Percentiles rank a stretch among this genome's conserved stretches.
phyloP scores from a whole-genome alignment of 805 yeast species.

The Cyberlindnera mississippiensis region DNA sequence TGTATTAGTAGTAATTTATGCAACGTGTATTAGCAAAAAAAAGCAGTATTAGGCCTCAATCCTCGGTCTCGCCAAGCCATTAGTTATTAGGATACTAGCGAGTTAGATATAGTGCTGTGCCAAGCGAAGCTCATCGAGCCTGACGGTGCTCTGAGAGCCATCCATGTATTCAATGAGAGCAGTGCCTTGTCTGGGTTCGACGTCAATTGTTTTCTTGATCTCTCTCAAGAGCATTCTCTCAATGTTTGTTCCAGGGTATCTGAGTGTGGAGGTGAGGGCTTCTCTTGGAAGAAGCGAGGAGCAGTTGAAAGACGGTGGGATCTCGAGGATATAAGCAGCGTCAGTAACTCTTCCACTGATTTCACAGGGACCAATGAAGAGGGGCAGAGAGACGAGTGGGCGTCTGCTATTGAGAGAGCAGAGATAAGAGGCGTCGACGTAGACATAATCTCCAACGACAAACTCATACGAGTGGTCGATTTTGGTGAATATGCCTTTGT shows the following conservation, averaged over 20 bases:
- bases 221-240: conserved; percentile 6
- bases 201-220: conserved; percentile 1
- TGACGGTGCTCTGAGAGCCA: conserved; percentile 6
- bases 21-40: not conserved
- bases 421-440: conserved; percentile 6
- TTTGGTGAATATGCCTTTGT: not conserved
- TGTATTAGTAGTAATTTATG: not conserved
- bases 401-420: not conserved
- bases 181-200: conserved; percentile 1
- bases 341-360: conserved; percentile 4
- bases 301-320: conserved; percentile 9
- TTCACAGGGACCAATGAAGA: conserved; percentile 6
- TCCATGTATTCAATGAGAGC: conserved; percentile 6
- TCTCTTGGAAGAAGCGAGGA: conserved; percentile 1
- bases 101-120: not conserved
- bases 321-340: conserved; percentile 4
- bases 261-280: conserved; percentile 2
- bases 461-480: not conserved
- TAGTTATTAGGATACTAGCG: no score
- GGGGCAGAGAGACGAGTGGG: not conserved
- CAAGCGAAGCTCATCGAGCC: conserved; percentile 3
- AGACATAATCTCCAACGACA: conserved; percentile 5
- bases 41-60: no score
- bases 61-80: no score
- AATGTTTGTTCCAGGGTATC: not conserved